Conservation (phyloP, 768 basidiomycete genomes). For the Sarcomyxa edulis region DNA sequence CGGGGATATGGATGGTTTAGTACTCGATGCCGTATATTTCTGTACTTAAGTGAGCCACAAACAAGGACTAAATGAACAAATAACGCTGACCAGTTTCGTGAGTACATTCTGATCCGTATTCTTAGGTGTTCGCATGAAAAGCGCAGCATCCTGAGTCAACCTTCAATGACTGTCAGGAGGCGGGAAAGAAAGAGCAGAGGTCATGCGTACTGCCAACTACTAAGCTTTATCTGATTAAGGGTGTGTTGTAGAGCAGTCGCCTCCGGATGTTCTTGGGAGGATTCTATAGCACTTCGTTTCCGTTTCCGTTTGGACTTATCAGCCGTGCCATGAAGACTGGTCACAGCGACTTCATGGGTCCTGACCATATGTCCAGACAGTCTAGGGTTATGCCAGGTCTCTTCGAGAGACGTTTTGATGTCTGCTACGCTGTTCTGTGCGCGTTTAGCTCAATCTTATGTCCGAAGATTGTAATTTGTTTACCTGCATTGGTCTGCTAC, state of each 20-base stretch:
- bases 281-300: slow-evolving; percentile 28
- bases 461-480: slow-evolving; percentile 3
- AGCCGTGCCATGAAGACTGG: slow-evolving; percentile 20
- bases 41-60: slow-evolving; percentile 5
- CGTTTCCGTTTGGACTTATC: slow-evolving; percentile 27
- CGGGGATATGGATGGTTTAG: slow-evolving; percentile 13
- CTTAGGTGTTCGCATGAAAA: slow-evolving; percentile 60
- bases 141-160: slow-evolving; percentile 43
- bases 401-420: slow-evolving; percentile 35
- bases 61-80: neutral
- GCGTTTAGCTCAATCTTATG: neutral
- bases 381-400: slow-evolving; percentile 48
- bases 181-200: neutral
- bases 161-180: slow-evolving; percentile 24
- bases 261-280: slow-evolving; percentile 37
- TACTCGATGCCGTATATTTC: slow-evolving; percentile 20
- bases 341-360: slow-evolving; percentile 44
- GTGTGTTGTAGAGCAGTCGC: slow-evolving; percentile 41
- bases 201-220: slow-evolving; percentile 56
- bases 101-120: slow-evolving; percentile 65
- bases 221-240: slow-evolving; percentile 48
- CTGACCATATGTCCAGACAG: slow-evolving; percentile 52
- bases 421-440: slow-evolving; percentile 42
- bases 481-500: slow-evolving; percentile 42
- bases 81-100: slow-evolving; percentile 28